Percentiles rank a stretch among this genome's conserved stretches.
These are phyloP conservation scores for Ascochyta viciae-villosae DNA, from an alignment of 2,329 filamentous ascomycete species.

Conservation along the genomic window DNA sequence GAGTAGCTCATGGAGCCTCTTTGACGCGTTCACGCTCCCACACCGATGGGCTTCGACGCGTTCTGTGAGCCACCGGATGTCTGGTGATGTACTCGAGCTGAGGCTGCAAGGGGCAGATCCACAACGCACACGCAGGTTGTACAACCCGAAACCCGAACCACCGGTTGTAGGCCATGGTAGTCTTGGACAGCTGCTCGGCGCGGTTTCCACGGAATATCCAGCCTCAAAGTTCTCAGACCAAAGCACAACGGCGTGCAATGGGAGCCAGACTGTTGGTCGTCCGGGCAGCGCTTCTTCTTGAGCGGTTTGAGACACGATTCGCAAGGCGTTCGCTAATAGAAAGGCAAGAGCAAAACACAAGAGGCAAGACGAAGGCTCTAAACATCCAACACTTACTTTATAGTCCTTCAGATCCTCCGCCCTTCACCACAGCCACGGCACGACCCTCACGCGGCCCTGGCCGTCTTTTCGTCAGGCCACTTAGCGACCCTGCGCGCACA, in stretches of 20 bases:
- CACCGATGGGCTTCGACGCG: neutral
- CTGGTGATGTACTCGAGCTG: neutral
- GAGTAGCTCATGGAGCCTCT: neutral
- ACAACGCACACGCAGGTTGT: neutral
- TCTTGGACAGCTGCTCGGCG: neutral
- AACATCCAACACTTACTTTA: conserved; percentile 5
- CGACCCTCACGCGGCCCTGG: conserved; percentile 7
- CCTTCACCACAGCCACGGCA: conserved; percentile 14
- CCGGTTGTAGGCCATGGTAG: neutral
- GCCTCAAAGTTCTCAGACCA: too few species aligned
- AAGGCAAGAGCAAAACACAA: neutral
- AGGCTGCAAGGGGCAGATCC: conserved; percentile 5
- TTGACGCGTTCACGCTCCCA: neutral
- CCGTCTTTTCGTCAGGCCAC: conserved; percentile 3
- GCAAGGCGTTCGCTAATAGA: neutral
- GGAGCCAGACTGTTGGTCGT: too few species aligned
- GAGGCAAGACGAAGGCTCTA: neutral
- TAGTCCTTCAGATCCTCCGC: conserved; percentile 1
- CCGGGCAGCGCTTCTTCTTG: too few species aligned
- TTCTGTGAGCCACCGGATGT: neutral
- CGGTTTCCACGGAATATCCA: too few species aligned
- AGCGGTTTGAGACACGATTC: too few species aligned
- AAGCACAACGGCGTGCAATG: too few species aligned
- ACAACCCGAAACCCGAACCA: neutral
- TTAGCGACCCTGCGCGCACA: conserved; percentile 1